These are phyloP conservation scores for Aureobasidium mangrovei DNA, from an alignment of 2,329 filamentous ascomycete species.

Conservation along the genomic window DNA sequence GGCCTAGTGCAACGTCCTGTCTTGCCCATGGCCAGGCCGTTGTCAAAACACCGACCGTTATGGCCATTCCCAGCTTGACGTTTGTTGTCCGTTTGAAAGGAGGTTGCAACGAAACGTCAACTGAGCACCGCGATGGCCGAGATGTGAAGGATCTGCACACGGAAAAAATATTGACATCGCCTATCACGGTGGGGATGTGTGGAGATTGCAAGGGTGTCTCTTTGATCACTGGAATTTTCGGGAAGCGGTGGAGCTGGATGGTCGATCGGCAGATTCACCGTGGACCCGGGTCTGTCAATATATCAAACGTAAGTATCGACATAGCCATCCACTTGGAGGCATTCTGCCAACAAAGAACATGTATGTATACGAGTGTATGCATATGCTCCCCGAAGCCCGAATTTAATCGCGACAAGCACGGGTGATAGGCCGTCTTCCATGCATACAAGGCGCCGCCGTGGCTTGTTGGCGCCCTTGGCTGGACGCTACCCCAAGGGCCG, in stretches of 20 bases:
- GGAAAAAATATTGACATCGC: constrained; percentile 5
- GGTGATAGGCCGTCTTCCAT: neutral
- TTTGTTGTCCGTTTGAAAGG: constrained; percentile 8
- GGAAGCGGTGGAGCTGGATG: neutral
- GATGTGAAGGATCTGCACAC: neutral
- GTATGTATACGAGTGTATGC: neutral
- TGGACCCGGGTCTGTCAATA: neutral
- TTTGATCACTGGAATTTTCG: neutral
- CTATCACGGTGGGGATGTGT: constrained; percentile 7
- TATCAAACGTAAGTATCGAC: constrained; percentile 4
- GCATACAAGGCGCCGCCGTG: neutral
- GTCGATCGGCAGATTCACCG: neutral
- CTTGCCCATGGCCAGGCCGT: neutral
- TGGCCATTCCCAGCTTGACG: neutral
- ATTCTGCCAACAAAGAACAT: neutral
- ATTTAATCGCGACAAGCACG: neutral
- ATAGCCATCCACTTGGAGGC: neutral
- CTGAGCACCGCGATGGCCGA: neutral
- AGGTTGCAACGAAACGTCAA: neutral
- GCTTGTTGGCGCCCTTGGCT: constrained; percentile 5
- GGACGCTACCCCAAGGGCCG: neutral
- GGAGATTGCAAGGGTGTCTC: constrained; percentile 6
- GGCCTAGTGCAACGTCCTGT: constrained; percentile 6
- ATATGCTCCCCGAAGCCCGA: neutral
- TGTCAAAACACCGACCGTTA: neutral